Conservation (phyloP, 371 early-diverging fungal genomes). For the Circinella umbellata region DNA sequence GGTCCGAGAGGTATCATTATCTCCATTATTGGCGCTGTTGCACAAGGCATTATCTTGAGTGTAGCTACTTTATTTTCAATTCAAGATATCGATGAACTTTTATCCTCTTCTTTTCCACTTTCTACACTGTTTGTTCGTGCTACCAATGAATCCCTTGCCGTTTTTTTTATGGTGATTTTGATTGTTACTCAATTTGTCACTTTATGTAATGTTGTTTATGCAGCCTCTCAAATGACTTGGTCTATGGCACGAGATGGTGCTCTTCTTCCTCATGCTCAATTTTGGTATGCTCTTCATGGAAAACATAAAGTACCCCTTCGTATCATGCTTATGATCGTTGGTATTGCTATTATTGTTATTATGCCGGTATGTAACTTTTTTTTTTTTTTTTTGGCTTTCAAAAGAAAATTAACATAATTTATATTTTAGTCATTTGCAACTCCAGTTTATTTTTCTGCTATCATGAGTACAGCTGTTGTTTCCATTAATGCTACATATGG, state of each 20-base stretch:
- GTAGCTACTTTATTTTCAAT: conserved; percentile 42
- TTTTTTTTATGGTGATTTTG: conserved; percentile 32
- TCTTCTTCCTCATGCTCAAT: conserved; percentile 21
- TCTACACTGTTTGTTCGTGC: conserved; percentile 25
- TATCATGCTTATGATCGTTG: conserved; percentile 15
- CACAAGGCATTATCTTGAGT: conserved; percentile 42
- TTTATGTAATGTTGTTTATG: conserved; percentile 24
- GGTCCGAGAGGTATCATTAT: conserved; percentile 48
- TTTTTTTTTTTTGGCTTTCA: too few relatives aligned
- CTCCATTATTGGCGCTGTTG: conserved; percentile 34
- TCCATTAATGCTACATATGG: conserved; percentile 30
- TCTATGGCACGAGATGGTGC: conserved; percentile 32
- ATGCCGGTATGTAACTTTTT: conserved; percentile 23
- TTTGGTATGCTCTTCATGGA: conserved; percentile 28
- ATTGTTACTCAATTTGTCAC: conserved; percentile 31
- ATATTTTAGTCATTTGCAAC: conserved; percentile 25
- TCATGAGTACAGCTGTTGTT: conserved; percentile 30
- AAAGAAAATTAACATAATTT: too few relatives aligned
- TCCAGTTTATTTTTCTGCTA: conserved; percentile 29
- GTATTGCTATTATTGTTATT: conserved; percentile 28
- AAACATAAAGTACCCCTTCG: conserved; percentile 25
- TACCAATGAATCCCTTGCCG: conserved; percentile 18
- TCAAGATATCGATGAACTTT: conserved; percentile 39
- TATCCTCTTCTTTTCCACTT: conserved; percentile 21
- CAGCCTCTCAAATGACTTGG: conserved; percentile 23